Evolutionary conservation across 1,284 basidiomycete genomes (phyloP).

Genomic region (Puccinia sorghi): DNA sequence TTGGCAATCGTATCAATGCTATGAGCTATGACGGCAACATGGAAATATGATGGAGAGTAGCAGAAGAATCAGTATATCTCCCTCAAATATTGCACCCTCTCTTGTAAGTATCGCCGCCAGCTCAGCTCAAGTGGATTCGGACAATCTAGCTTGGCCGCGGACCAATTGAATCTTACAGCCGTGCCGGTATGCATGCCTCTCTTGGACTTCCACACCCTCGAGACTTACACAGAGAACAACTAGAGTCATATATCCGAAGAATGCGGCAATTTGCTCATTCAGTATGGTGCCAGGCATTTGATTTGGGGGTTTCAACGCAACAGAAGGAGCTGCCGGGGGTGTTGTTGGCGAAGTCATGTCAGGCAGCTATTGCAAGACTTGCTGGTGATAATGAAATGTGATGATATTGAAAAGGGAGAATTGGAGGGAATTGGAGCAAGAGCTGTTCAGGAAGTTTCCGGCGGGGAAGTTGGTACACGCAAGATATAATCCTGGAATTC

Average conservation of each 20-base stretch:
- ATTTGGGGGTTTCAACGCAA: no score
- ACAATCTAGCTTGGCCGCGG: neutral
- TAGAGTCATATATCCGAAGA: constrained; percentile 24
- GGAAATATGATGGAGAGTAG: neutral
- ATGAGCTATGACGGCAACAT: neutral
- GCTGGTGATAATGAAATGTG: neutral
- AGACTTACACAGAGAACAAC: constrained; percentile 19
- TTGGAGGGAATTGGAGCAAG: neutral
- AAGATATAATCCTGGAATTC: neutral
- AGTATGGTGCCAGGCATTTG: constrained; percentile 7
- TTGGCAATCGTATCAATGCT: constrained; percentile 14
- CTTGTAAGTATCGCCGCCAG: neutral
- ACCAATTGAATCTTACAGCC: neutral
- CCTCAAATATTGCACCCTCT: neutral
- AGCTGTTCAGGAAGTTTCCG: neutral
- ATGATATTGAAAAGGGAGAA: neutral
- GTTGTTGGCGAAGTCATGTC: neutral
- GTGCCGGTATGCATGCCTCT: neutral
- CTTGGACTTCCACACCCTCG: neutral
- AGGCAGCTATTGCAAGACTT: neutral
- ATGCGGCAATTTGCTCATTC: constrained; percentile 11
- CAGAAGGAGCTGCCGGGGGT: neutral
- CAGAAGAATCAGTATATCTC: neutral
- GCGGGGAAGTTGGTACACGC: neutral
- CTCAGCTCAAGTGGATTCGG: neutral